Evolutionary conservation across 345 rosid species (phyloP).

Genomic region (Kernera saxatilis): DNA sequence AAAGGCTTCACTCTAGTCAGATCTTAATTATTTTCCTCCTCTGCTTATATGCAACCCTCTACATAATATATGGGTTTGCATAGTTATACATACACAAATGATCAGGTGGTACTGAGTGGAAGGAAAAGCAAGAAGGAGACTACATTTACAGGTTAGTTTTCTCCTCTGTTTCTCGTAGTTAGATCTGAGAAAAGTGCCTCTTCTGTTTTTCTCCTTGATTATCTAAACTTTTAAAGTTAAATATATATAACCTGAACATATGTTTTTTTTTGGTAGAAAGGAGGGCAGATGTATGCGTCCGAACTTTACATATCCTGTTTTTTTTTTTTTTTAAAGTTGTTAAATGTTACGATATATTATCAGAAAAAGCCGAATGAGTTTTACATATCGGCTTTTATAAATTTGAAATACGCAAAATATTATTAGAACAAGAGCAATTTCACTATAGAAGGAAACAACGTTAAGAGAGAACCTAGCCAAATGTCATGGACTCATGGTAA

Average conservation of each 20-base stretch:
- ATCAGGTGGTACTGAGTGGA: conserved; percentile 7
- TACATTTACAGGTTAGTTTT: conserved; percentile 12
- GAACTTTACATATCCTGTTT: neutral
- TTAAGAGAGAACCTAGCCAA: neutral
- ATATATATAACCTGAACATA: neutral
- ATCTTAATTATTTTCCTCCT: neutral
- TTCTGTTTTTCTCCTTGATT: neutral
- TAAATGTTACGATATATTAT: neutral
- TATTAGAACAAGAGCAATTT: neutral
- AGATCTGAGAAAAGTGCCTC: conserved; percentile 13
- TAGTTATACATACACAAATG: conserved; percentile 2
- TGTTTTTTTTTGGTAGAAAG: neutral
- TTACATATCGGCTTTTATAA: neutral
- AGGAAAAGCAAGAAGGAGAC: neutral
- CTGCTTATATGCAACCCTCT: neutral
- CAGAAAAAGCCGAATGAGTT: neutral
- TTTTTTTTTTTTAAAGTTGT: no score
- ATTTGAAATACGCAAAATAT: neutral
- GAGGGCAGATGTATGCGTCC: neutral
- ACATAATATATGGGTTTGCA: neutral
- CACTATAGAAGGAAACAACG: neutral
- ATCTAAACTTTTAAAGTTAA: neutral
- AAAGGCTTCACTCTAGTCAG: conserved; percentile 4
- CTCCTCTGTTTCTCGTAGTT: neutral
- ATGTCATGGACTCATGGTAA: no score